Base-by-base conservation (phyloP, 2,329 filamentous ascomycete species). In the Coleophoma cylindrospora region DNA sequence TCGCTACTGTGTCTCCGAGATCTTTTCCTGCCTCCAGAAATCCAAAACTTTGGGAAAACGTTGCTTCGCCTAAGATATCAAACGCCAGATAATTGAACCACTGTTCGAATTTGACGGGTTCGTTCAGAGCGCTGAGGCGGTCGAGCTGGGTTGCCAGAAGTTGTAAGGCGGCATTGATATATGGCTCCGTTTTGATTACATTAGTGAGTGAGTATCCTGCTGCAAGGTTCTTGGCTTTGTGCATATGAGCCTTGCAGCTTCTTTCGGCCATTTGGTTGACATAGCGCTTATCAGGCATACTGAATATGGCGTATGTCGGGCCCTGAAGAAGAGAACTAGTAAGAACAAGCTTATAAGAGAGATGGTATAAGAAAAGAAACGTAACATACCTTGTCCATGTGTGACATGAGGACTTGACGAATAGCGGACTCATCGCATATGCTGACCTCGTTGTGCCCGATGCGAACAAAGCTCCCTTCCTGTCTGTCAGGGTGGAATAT, bases 381-480 rank as follows among this genome's bases (percentile, higher is more conserved):
- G n/a, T 34, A 13, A 49, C 47, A 7, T 48, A 64, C 69, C 61
- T 74, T 65, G 11, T 55, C 52, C 2, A 69, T 50, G 6, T 62
- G 60, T 1, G 58, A 60, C 27, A 66, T 54, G 2, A 73, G 62
- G 12, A 74, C 58, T 41, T 64, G 58, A 17, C 61, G 62, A 17
- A 72, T 61, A 13, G 65, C 72, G 51, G 71, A 66, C 1, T 70
- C 68, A 53, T 75, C 67, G 46, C 64, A 64, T 37, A 75, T 64
- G 50, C 68, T 72, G 52, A 75, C 65, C 63, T 75, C 71, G 46
- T 74, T 68, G 22, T 66, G 61, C 6, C 64, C 62, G 33, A 74
- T 72, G 14, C 73, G 70, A 32, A 75, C 68, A 55, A 74, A 74
- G 19, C 2, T 19, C 19, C 33, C 64, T 56, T 2, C 67, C 65